Percentiles rank a stretch among this genome's conserved stretches.
Evolutionary conservation across 441 rosid species (phyloP).

Genomic region (Erysimum cheiri): DNA sequence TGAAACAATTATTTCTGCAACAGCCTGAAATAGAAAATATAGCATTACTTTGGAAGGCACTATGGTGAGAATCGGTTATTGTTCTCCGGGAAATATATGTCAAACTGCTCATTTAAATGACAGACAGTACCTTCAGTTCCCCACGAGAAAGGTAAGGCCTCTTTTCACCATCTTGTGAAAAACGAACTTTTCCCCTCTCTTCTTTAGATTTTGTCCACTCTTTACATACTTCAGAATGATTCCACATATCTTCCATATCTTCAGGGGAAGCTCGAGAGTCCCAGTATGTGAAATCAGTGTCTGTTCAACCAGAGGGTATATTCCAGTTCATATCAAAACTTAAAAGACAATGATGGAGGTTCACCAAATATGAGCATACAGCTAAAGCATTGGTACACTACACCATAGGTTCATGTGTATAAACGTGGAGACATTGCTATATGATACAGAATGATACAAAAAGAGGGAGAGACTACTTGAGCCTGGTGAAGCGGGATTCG

Average conservation of each 20-base stretch:
- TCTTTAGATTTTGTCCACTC: constrained; percentile 87
- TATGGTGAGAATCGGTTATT: constrained; percentile 13
- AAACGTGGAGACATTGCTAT: constrained; percentile 9
- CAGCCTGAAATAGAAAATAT: constrained; percentile 58
- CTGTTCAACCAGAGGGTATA: constrained; percentile 48
- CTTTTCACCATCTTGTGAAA: constrained; percentile 67
- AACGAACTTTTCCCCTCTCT: constrained; percentile 72
- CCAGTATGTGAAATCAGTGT: constrained; percentile 58
- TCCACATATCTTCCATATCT: constrained; percentile 93
- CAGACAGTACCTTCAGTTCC: constrained; percentile 72
- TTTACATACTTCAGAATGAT: constrained; percentile 61
- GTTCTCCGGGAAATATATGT: background rate
- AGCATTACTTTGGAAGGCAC: constrained; percentile 1
- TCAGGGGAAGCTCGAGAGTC: constrained; percentile 74
- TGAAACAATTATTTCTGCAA: constrained; percentile 78
- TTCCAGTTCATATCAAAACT: constrained; percentile 28
- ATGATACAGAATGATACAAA: constrained; percentile 14
- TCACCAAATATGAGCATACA: constrained; percentile 14
- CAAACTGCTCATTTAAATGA: constrained; percentile 20
- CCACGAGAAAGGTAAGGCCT: constrained; percentile 74
- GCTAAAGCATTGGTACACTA: constrained; percentile 22
- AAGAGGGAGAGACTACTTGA: constrained; percentile 50
- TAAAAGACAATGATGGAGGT: background rate
- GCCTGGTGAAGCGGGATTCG: constrained; percentile 43
- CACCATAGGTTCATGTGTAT: background rate